Base-by-base conservation (phyloP, 768 basidiomycete species). In the Lactifluus volemus region DNA sequence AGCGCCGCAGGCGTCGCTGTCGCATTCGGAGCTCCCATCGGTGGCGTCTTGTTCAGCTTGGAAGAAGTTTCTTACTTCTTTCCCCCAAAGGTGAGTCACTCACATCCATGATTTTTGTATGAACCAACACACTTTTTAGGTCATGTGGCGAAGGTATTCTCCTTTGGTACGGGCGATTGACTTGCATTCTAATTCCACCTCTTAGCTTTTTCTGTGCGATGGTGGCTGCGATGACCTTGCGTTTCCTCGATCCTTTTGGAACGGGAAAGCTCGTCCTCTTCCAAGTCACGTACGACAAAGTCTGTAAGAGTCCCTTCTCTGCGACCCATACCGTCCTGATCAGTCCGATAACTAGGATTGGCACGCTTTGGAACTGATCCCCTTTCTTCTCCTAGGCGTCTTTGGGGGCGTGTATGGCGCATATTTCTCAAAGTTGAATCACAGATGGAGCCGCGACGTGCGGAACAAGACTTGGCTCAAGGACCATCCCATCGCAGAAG, bases 21-120 rank as follows among this genome's bases (percentile, higher is more conserved):
- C 29, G 92, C 95, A 0, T 98, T 98, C 69, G 96, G 96, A 49
- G 95, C 96, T 0, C 97, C 97, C 0, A 91, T 99, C 49, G 96
- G 92, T 25, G 92, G 93, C 12, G 92, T 91, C 1, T 71, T 96
- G 54, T 96, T 96, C 72, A 92, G 92, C 65, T 74, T 98, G 65
- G 96, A 98, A 73, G 96, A 98, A 72, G 94, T 96, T 6, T 91
- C 89, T 4, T 96, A 96, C 71, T 98, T 91, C 74, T 98, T 98
- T 72, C 97, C 96, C 12, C 88, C 95, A 0, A 97, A 97, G 78
- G 89, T 85, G 59, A 4, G 67, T 25, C 38, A 29, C 66, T 60
- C 5, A 3, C 36, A 29, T 36, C 25, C 25, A 25, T 25, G 1
- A 25, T 25, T 12, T 9, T 9, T 34, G 9, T 49, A 41, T 53